Evolutionary conservation across 2,329 filamentous ascomycete species (phyloP).

Genomic region (Harringtonia lauricola): DNA sequence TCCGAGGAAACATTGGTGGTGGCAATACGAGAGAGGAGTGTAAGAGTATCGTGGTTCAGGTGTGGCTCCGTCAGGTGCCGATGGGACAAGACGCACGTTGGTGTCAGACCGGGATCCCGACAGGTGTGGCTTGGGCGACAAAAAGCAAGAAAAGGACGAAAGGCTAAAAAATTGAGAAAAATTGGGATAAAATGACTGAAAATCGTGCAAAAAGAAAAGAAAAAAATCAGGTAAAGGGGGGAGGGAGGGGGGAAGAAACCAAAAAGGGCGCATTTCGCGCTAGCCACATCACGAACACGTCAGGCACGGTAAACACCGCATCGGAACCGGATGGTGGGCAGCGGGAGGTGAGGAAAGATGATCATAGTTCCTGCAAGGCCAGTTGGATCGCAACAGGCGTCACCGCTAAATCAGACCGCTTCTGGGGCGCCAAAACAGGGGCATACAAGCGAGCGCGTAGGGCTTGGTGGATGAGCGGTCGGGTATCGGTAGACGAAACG

Average conservation of each 20-base stretch:
- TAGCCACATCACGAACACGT: constrained; percentile 5
- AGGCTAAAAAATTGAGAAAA: too few relatives aligned
- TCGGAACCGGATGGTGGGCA: background rate
- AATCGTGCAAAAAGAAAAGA: background rate
- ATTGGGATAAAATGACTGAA: too few relatives aligned
- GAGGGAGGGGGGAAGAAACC: too few relatives aligned
- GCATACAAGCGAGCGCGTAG: background rate
- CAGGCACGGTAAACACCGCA: background rate
- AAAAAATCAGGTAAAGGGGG: background rate
- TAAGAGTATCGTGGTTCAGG: background rate
- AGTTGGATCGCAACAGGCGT: constrained; percentile 11
- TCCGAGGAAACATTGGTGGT: too few relatives aligned
- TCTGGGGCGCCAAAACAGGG: background rate
- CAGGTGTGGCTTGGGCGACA: background rate
- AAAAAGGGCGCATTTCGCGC: background rate
- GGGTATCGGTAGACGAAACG: background rate
- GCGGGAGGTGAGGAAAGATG: constrained; percentile 10
- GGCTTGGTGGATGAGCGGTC: background rate
- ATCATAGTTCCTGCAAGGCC: constrained; percentile 25
- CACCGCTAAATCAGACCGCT: constrained; percentile 5
- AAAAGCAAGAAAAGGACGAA: background rate
- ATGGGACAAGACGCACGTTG: background rate
- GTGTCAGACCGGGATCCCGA: background rate
- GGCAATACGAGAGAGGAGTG: background rate
- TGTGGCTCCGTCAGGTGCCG: constrained; percentile 3